Conservation (phyloP, 805 yeast species). For the Saccharomycopsis sp. region DNA sequence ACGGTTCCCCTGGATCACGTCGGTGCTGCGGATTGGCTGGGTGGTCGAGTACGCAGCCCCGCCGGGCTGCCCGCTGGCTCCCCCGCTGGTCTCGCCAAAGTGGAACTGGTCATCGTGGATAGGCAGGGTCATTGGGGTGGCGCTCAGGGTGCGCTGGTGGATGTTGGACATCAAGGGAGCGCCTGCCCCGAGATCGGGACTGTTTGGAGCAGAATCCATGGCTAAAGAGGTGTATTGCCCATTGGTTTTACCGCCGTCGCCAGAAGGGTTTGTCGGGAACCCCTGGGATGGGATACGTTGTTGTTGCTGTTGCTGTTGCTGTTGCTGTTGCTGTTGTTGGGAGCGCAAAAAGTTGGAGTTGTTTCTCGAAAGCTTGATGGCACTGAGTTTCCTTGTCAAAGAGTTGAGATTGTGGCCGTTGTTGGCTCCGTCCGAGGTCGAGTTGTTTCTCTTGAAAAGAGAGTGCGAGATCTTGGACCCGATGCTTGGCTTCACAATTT, state of each 20-base stretch:
- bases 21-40: neutral
- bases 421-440: neutral
- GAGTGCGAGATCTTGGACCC: constrained; percentile 14
- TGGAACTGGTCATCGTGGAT: constrained; percentile 5
- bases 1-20: too few species aligned
- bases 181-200: neutral
- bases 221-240: constrained; percentile 3
- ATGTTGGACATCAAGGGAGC: neutral
- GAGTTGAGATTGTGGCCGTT: constrained; percentile 7
- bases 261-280: neutral
- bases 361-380: constrained; percentile 15
- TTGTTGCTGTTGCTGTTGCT: neutral
- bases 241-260: neutral
- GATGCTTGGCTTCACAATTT: constrained; percentile 13
- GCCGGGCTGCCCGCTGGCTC: neutral
- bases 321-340: neutral
- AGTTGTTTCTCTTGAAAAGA: constrained; percentile 1
- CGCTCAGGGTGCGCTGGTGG: constrained; percentile 9
- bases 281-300: too few species aligned
- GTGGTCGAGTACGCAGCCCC: neutral
- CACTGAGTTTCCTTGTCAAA: constrained; percentile 17
- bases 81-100: too few species aligned
- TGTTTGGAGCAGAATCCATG: constrained; percentile 1
- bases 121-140: constrained; percentile 13
- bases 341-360: constrained; percentile 7